Percentiles rank a stretch among this genome's conserved stretches.
Evolutionary conservation across 495 filamentous ascomycete species (phyloP).

Genomic region (Trichocladium antarcticum): DNA sequence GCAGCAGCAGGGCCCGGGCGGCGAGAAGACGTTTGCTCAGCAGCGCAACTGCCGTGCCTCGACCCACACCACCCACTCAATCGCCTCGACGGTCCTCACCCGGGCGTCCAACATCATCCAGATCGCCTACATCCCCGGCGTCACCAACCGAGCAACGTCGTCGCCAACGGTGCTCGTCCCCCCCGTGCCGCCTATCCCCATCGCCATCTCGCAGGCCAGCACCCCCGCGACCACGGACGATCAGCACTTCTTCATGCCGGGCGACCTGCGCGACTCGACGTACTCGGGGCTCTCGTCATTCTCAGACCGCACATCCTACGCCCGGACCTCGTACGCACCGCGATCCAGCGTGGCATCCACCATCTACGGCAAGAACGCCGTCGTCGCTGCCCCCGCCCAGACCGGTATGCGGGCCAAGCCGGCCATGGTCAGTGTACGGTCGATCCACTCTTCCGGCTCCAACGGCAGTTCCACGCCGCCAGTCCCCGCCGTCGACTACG

Average conservation of each 20-base stretch:
- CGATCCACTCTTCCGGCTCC: conserved; percentile 39
- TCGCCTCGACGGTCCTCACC: conserved; percentile 90
- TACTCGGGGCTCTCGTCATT: conserved; percentile 53
- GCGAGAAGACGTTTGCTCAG: conserved; percentile 50
- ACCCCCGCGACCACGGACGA: conserved; percentile 54
- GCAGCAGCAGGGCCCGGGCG: conserved; percentile 40
- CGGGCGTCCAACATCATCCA: conserved; percentile 97
- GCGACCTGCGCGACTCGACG: conserved; percentile 81
- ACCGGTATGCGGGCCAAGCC: conserved; percentile 77
- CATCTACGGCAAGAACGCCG: conserved; percentile 78
- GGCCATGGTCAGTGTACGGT: conserved; percentile 80
- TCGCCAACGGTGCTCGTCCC: conserved; percentile 77
- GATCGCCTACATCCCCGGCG: conserved; percentile 96
- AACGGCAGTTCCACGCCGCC: conserved; percentile 40
- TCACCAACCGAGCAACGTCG: conserved; percentile 80
- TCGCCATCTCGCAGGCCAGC: conserved; percentile 45
- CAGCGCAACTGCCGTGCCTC: conserved; percentile 58
- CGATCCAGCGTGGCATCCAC: conserved; percentile 83
- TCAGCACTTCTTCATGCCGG: conserved; percentile 88
- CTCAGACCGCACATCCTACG: conserved; percentile 56
- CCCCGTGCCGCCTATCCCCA: conserved; percentile 84
- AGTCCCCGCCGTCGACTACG: conserved; percentile 44
- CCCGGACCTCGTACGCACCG: conserved; percentile 53
- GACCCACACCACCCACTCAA: conserved; percentile 79
- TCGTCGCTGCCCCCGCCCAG: conserved; percentile 66